Conservation (phyloP, 805 yeast genomes). For the Yamadazyma nakazawae region DNA sequence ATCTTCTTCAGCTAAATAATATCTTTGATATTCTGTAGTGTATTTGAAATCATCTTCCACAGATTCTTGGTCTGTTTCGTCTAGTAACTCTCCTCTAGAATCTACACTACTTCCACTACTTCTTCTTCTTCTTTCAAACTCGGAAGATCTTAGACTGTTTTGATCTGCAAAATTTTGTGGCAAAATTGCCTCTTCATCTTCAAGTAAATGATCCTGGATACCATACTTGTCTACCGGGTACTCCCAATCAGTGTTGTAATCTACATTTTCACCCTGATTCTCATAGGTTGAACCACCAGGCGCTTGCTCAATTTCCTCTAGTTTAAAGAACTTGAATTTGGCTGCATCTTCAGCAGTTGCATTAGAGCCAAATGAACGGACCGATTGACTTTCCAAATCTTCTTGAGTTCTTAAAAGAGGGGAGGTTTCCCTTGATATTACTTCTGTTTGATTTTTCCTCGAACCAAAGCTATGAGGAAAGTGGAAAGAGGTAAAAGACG, state of each 20-base stretch:
- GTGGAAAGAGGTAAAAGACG: slow-evolving; percentile 74
- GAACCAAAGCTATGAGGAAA: slow-evolving; percentile 54
- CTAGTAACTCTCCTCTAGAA: slow-evolving; percentile 15
- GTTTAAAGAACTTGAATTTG: slow-evolving; percentile 76
- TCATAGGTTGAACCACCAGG: slow-evolving; percentile 83
- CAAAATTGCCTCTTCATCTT: not conserved
- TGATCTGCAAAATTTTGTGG: slow-evolving; percentile 4
- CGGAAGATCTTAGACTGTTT: slow-evolving; percentile 9
- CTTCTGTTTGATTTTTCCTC: slow-evolving; percentile 14
- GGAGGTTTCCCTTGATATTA: slow-evolving; percentile 28
- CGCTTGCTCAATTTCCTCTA: slow-evolving; percentile 80
- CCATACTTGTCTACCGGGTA: slow-evolving; percentile 35
- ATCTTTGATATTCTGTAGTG: slow-evolving; percentile 58
- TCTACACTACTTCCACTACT: slow-evolving; percentile 9
- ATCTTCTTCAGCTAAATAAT: slow-evolving; percentile 94
- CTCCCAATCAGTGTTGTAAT: slow-evolving; percentile 76
- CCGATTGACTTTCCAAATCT: slow-evolving; percentile 31
- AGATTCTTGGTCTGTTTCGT: slow-evolving; percentile 9
- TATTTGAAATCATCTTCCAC: slow-evolving; percentile 17
- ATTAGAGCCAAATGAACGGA: slow-evolving; percentile 32
- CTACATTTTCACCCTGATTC: slow-evolving; percentile 53
- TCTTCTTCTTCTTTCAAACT: slow-evolving; percentile 15
- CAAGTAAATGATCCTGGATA: slow-evolving; percentile 2
- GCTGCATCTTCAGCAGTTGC: slow-evolving; percentile 34
- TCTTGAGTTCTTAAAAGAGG: slow-evolving; percentile 27